Evolutionary conservation across 495 filamentous ascomycete species (phyloP), one percentile per base, ranked within the genome.

Genomic region (Mytilinidion resinicola): DNA sequence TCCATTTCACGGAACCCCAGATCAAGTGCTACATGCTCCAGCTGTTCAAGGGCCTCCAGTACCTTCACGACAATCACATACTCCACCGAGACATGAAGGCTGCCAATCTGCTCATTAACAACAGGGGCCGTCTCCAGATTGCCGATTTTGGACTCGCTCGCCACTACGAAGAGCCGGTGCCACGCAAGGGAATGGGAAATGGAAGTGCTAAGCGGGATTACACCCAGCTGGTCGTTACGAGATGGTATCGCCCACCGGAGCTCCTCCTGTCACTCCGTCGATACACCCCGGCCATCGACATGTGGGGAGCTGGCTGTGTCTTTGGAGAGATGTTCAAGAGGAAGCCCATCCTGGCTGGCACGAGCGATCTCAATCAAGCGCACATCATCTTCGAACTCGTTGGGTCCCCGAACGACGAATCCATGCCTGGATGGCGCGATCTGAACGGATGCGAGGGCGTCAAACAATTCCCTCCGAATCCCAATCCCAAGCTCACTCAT

Each of bases 31-130:
- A 99, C 69, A 82, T 99, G 84, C 74, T 92, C 49, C 93, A 99
- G 70, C 80, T 99, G 34, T 80, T 99, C 14, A 86, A 96, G 65
- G 93, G 93, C 8, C 77, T 95, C 11, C 80, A 81, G 57, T 97
- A 96, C 74, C 74, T 99, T 55, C 93, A 99, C 72, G 87, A 85
- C 69, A 92, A 82, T 63, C 83, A 86, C 51, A 96, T 97, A 56
- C 73, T 98, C 14, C 93, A 98, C 71, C 84, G 93, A 70, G 93
- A 98, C 66, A 96, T 98, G 93, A 98, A 98, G 77, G 93, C 93
- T 15, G 93, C 93, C 60, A 99, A 99, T 69, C 80, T 99, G 1
- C 82, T 99, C 47, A 97, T 99, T 71, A 95, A 87, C 73, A 99
- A 99, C 70, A 80, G 82, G 42, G 93, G 93, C 12, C 85, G 96